Percentiles rank a stretch among this genome's conserved stretches.
These are phyloP conservation scores for Arthroderma sp. DNA, from an alignment of 2,329 filamentous ascomycete genomes.

Conservation along the genomic window DNA sequence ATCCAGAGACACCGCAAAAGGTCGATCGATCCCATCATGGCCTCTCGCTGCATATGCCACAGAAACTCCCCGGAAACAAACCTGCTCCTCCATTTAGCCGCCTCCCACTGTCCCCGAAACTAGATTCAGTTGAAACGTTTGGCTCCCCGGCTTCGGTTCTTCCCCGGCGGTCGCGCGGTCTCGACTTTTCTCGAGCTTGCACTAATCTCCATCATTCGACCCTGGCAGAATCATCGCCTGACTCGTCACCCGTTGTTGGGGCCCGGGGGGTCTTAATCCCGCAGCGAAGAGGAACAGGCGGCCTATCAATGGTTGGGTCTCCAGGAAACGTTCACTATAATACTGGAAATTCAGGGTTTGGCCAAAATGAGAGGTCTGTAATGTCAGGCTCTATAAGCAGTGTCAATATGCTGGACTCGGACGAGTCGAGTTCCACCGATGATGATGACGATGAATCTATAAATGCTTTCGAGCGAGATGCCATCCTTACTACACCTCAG, in stretches of 20 bases:
- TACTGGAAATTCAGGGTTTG: conserved; percentile 54
- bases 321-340: conserved; percentile 47
- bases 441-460: conserved; percentile 48
- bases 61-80: conserved; percentile 28
- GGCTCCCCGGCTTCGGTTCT: conserved; percentile 78
- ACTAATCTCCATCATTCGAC: conserved; percentile 94
- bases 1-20: conserved; percentile 60
- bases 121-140: conserved; percentile 74
- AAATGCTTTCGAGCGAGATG: conserved; percentile 59
- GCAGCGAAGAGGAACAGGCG: conserved; percentile 34
- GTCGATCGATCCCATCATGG: conserved; percentile 50
- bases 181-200: conserved; percentile 86
- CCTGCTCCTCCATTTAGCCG: conserved; percentile 43
- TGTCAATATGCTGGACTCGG: conserved; percentile 64
- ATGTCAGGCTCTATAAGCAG: conserved; percentile 74
- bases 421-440: conserved; percentile 58
- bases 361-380: conserved; percentile 52
- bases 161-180: conserved; percentile 72
- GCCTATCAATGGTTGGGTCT: conserved; percentile 41
- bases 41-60: conserved; percentile 58
- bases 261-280: conserved; percentile 53
- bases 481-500: conserved; percentile 73
- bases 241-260: conserved; percentile 76
- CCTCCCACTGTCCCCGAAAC: conserved; percentile 66
- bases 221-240: conserved; percentile 76